phyloP scores from a whole-genome alignment of 2,329 filamentous ascomycete genomes.

The Penicillium glabrum region DNA sequence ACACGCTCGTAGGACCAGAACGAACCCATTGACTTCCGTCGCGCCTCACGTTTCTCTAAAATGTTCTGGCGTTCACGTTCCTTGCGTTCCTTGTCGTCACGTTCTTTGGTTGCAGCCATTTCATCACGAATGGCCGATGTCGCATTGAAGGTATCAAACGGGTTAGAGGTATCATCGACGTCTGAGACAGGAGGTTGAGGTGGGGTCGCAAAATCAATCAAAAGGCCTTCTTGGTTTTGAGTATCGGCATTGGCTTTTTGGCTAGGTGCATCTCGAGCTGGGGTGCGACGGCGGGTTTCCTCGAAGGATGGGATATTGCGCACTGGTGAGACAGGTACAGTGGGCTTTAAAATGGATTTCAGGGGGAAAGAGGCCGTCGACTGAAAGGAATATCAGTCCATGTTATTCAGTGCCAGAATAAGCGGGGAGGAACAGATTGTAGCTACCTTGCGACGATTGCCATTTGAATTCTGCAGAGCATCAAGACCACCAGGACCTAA shows the following conservation, averaged over 20 bases:
- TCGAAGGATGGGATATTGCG: slow-evolving; percentile 64
- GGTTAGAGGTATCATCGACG: slow-evolving; percentile 47
- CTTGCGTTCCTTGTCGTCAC: slow-evolving; percentile 64
- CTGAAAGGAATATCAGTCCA: slow-evolving; percentile 26
- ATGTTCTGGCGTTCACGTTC: slow-evolving; percentile 61
- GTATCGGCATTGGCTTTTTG: slow-evolving; percentile 12
- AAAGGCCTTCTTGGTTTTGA: slow-evolving; percentile 29
- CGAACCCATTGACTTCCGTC: slow-evolving; percentile 80
- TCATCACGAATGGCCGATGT: slow-evolving; percentile 43
- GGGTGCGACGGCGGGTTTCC: slow-evolving; percentile 47
- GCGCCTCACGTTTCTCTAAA: slow-evolving; percentile 75
- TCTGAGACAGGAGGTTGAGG: slow-evolving; percentile 32
- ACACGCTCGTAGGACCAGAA: background rate
- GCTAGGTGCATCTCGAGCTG: slow-evolving; percentile 31
- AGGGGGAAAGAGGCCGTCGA: slow-evolving; percentile 44
- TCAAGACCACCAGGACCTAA: slow-evolving; percentile 89
- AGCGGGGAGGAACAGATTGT: slow-evolving; percentile 1
- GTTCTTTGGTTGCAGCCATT: slow-evolving; percentile 66
- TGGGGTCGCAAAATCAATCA: slow-evolving; percentile 47
- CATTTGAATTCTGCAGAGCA: slow-evolving; percentile 70
- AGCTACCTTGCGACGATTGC: slow-evolving; percentile 77
- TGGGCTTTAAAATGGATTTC: slow-evolving; percentile 79
- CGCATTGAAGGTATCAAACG: slow-evolving; percentile 48
- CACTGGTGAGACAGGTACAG: slow-evolving; percentile 65
- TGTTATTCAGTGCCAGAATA: background rate